Evolutionary conservation across 1,284 basidiomycete genomes (phyloP).

Genomic region (Sporisorium sorghi): DNA sequence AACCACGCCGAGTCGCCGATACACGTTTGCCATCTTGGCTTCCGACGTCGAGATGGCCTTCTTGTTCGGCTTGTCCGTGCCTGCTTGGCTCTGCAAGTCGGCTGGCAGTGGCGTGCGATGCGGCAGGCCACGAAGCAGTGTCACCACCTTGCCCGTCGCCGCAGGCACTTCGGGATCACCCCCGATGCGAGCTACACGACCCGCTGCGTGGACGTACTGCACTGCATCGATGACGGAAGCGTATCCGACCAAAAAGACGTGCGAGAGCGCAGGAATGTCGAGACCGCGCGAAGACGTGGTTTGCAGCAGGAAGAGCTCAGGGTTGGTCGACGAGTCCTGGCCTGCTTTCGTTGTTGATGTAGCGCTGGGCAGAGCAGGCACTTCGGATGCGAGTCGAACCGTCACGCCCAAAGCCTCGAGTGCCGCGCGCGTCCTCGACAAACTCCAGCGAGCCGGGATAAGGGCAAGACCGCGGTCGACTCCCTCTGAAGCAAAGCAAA

Average conservation of each 20-base stretch:
- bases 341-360: neutral
- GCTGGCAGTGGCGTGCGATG: conserved; percentile 32
- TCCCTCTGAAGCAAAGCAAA: conserved; percentile 57
- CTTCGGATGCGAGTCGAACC: conserved; percentile 36
- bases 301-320: conserved; percentile 59
- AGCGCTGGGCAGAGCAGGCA: too few relatives aligned
- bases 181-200: conserved; percentile 64
- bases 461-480: conserved; percentile 58
- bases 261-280: conserved; percentile 61
- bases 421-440: conserved; percentile 43
- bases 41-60: conserved; percentile 47
- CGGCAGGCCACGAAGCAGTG: conserved; percentile 55
- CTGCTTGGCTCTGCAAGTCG: conserved; percentile 3
- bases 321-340: neutral
- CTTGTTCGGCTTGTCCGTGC: conserved; percentile 1
- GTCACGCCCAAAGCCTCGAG: conserved; percentile 61
- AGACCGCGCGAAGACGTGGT: conserved; percentile 62
- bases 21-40: conserved; percentile 59
- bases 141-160: conserved; percentile 55
- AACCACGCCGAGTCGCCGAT: conserved; percentile 51
- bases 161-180: conserved; percentile 15
- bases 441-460: conserved; percentile 63
- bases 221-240: conserved; percentile 60
- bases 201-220: conserved; percentile 65
- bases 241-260: conserved; percentile 65